phyloP scores from a whole-genome alignment of 2,329 filamentous ascomycete genomes.

The Paracorniculantispora psalliotae region DNA sequence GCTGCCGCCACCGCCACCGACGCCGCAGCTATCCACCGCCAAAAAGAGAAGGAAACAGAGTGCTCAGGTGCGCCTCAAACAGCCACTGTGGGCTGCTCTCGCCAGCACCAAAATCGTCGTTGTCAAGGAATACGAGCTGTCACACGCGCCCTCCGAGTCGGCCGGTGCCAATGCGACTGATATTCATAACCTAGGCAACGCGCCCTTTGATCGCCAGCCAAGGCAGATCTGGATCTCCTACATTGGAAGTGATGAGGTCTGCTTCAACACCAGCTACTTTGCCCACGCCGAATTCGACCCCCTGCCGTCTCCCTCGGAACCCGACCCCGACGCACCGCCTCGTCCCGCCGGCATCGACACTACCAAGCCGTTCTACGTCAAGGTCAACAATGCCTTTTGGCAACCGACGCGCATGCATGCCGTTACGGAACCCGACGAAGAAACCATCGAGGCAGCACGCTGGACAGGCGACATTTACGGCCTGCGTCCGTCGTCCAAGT shows the following conservation, averaged over 20 bases:
- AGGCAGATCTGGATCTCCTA: conserved; percentile 78
- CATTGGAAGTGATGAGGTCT: conserved; percentile 71
- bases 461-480: conserved; percentile 71
- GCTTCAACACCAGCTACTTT: conserved; percentile 68
- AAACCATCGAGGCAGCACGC: conserved; percentile 40
- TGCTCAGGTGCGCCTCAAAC: conserved; percentile 81
- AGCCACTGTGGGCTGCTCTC: conserved; percentile 90
- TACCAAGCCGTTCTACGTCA: conserved; percentile 72
- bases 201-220: conserved; percentile 64
- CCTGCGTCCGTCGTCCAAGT: conserved; percentile 67
- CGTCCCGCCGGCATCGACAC: conserved; percentile 53
- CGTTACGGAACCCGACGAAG: conserved; percentile 31
- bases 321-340: conserved; percentile 13
- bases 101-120: conserved; percentile 96
- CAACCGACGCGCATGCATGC: conserved; percentile 68
- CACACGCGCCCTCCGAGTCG: conserved; percentile 68
- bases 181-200: conserved; percentile 71
- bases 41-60: conserved; percentile 90
- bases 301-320: conserved; percentile 15
- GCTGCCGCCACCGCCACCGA: conserved; percentile 17
- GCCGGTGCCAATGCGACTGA: conserved; percentile 70
- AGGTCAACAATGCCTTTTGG: conserved; percentile 75
- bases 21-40: conserved; percentile 48
- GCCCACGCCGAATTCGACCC: conserved; percentile 36
- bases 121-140: conserved; percentile 84